Evolutionary conservation across 108 stramenopile species (phyloP).

Genomic region (Pseudonitzschia multiseries): DNA sequence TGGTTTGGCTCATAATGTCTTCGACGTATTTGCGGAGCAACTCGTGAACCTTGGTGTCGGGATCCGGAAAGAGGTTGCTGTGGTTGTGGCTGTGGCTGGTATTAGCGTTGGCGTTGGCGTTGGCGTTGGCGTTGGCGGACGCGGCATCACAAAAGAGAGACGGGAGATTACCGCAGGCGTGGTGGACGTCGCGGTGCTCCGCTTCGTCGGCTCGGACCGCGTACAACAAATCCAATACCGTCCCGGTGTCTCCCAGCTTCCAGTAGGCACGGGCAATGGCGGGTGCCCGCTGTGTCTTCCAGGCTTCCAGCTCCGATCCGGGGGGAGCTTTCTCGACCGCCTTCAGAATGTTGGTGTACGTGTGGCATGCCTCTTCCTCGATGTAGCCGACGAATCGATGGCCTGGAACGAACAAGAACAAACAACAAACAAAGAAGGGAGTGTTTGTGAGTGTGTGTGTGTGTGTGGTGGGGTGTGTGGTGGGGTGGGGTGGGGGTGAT

Average conservation of each 20-base stretch:
- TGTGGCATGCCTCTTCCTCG: constrained; percentile 90
- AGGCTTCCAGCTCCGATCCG: constrained; percentile 75
- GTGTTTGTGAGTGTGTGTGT: not conserved
- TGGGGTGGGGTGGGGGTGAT: too few species aligned
- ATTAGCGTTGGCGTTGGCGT: too few species aligned
- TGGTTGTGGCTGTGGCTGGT: too few species aligned
- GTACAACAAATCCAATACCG: constrained; percentile 87
- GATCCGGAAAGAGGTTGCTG: constrained; percentile 70
- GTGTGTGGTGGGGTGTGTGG: too few species aligned
- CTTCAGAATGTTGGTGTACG: constrained; percentile 90
- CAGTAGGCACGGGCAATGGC: constrained; percentile 79
- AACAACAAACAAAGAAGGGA: not conserved
- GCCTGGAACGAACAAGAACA: constrained; percentile 5
- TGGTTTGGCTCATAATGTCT: constrained; percentile 63
- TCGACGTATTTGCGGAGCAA: constrained; percentile 76
- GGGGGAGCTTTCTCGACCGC: constrained; percentile 83
- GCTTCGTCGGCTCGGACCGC: constrained; percentile 94
- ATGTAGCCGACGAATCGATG: constrained; percentile 98
- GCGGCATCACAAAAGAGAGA: constrained; percentile 20
- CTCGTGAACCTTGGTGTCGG: constrained; percentile 57
- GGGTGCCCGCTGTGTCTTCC: constrained; percentile 73
- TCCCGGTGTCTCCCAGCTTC: constrained; percentile 87
- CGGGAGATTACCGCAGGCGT: constrained; percentile 42
- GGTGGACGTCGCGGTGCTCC: constrained; percentile 95
- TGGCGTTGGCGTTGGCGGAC: constrained; percentile 24